Percentiles rank a stretch among this genome's conserved stretches.
Evolutionary conservation across 2,329 filamentous ascomycete genomes (phyloP).

Genomic region (Epichloe bromicola): DNA sequence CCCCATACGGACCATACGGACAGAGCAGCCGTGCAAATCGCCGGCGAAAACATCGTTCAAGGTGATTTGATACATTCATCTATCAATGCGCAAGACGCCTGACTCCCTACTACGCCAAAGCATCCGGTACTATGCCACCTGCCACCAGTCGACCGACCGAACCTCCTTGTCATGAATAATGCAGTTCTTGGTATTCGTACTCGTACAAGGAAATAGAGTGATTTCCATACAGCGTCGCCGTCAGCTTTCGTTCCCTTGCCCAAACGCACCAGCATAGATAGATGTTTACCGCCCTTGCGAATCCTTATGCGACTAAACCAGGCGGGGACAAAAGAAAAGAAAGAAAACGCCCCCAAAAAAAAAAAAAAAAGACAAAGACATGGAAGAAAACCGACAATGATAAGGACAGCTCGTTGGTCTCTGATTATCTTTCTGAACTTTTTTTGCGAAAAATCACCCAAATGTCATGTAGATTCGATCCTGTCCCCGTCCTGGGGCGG

Average conservation of each 20-base stretch:
- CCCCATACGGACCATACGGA: too few species aligned
- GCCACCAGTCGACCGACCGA: too few species aligned
- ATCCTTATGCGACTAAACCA: not conserved
- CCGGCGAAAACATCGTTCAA: not conserved
- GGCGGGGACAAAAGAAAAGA: not conserved
- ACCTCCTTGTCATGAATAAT: not conserved
- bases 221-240: not conserved
- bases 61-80: not conserved
- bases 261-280: not conserved
- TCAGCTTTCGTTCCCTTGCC: not conserved
- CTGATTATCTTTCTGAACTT: slow-evolving; percentile 5
- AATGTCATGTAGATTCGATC: slow-evolving; percentile 4
- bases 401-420: not conserved
- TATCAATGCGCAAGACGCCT: not conserved
- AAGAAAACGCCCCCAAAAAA: not conserved
- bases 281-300: too few species aligned
- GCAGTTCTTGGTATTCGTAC: slow-evolving; percentile 3
- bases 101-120: not conserved
- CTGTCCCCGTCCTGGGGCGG: not conserved
- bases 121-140: too few species aligned
- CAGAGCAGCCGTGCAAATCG: not conserved
- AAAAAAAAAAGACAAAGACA: not conserved
- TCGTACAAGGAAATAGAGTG: not conserved
- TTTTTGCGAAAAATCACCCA: not conserved
- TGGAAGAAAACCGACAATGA: slow-evolving; percentile 2